phyloP scores from a whole-genome alignment of 1,284 basidiomycete species.

The Fomitopsis betulina region DNA sequence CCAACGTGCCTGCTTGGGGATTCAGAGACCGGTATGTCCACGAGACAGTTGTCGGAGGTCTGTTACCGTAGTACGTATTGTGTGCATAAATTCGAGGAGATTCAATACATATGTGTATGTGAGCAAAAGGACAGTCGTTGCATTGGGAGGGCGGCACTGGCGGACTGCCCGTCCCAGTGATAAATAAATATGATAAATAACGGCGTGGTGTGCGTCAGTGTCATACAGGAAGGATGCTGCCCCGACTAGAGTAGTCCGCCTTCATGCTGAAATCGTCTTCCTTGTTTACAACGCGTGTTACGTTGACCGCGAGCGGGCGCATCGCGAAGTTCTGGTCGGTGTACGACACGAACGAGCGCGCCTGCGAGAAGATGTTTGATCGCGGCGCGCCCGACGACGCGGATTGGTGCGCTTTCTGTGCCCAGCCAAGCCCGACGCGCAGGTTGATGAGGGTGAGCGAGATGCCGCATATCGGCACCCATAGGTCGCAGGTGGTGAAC shows the following conservation, averaged over 20 bases:
- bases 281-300: constrained; percentile 6
- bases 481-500: constrained; percentile 7
- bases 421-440: constrained; percentile 7
- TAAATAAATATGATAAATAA: no score
- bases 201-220: not conserved
- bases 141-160: no score
- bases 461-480: constrained; percentile 4
- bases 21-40: no score
- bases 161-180: no score
- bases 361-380: not conserved
- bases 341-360: not conserved
- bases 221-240: constrained; percentile 6
- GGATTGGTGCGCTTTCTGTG: constrained; percentile 2
- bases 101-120: no score
- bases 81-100: no score
- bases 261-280: constrained; percentile 6
- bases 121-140: no score
- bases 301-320: constrained; percentile 5
- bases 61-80: no score
- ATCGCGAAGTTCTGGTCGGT: not conserved
- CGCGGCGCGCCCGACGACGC: not conserved
- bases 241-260: constrained; percentile 2
- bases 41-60: no score
- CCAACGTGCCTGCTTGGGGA: no score
- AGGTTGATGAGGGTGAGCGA: constrained; percentile 9